Conservation (phyloP, 2,329 filamentous ascomycete genomes). For the Emmonsia crescens region DNA sequence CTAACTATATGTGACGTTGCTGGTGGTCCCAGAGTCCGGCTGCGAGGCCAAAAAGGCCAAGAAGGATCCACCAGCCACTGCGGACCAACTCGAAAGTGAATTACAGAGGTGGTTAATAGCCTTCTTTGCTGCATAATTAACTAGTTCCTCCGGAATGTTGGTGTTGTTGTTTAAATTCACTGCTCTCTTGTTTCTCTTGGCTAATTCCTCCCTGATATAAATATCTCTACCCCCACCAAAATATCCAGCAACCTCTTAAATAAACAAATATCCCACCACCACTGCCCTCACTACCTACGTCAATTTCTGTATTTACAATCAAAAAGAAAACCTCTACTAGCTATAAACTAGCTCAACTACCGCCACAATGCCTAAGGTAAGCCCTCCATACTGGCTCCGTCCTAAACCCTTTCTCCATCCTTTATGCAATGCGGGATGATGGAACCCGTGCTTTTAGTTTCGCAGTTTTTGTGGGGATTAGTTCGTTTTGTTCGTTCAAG, state of each 20-base stretch:
- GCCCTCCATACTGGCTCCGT: background rate
- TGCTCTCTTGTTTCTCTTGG: background rate
- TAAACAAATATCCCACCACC: background rate
- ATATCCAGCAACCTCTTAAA: background rate
- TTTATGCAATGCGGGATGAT: background rate
- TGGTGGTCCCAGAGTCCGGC: background rate
- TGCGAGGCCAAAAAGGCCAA: background rate
- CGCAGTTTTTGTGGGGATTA: background rate
- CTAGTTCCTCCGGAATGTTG: background rate
- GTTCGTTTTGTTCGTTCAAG: background rate
- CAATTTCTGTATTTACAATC: background rate
- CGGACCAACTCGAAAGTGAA: background rate
- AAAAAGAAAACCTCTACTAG: background rate
- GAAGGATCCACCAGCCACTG: background rate
- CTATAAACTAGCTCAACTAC: background rate
- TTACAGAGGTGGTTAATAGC: background rate
- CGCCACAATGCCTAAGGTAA: conserved; percentile 7
- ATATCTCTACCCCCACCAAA: background rate
- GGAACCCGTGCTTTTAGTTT: background rate
- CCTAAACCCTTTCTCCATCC: background rate
- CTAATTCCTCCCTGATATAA: background rate
- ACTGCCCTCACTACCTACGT: background rate
- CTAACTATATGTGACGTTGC: background rate
- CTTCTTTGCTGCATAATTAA: background rate
- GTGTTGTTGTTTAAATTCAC: background rate